phyloP scores from a whole-genome alignment of 2,329 filamentous ascomycete species.

The Xylariales sp. region DNA sequence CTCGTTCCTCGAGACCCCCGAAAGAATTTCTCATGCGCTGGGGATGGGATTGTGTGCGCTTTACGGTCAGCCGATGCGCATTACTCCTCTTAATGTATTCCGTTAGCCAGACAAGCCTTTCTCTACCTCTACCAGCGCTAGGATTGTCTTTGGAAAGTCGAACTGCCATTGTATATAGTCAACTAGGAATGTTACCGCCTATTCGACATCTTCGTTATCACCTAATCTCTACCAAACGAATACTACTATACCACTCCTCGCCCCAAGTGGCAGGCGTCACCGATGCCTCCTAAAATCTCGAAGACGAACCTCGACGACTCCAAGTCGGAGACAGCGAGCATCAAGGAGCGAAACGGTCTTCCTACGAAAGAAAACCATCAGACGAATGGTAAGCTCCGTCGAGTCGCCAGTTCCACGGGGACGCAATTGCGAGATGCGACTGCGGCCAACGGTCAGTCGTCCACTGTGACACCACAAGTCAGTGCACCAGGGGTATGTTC shows the following conservation, averaged over 20 bases:
- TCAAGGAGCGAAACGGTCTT: constrained; percentile 27
- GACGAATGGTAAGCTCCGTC: constrained; percentile 50
- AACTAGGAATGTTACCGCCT: no score
- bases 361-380: constrained; percentile 28
- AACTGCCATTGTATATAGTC: no score
- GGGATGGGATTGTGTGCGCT: constrained; percentile 1
- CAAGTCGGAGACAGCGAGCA: constrained; percentile 29
- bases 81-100: not conserved
- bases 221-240: no score
- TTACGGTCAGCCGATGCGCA: not conserved
- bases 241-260: no score
- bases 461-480: constrained; percentile 12
- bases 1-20: constrained; percentile 6
- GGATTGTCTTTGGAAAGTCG: no score
- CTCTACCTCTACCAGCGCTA: no score
- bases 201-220: no score
- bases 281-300: constrained; percentile 21
- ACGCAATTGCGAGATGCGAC: constrained; percentile 41
- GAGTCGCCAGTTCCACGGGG: constrained; percentile 48
- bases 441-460: constrained; percentile 25
- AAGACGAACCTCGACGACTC: constrained; percentile 29
- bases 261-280: no score
- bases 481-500: constrained; percentile 22
- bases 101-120: no score
- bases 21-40: constrained; percentile 7